Conservation (phyloP, 768 basidiomycete species). For the Leccinum barrowsii region DNA sequence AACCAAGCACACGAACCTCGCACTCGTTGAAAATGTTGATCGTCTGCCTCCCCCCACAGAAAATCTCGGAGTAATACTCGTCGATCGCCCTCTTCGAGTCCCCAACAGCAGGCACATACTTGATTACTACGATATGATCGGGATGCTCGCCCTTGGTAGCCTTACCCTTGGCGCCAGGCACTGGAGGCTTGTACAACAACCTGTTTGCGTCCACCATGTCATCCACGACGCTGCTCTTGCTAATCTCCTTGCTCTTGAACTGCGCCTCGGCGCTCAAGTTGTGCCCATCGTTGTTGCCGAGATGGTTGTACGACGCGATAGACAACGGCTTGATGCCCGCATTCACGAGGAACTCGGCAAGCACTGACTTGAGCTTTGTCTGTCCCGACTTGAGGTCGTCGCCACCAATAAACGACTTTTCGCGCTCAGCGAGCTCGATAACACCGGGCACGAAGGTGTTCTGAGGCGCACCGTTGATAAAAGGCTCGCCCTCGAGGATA, state of each 20-base stretch:
- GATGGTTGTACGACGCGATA: slow-evolving; percentile 97
- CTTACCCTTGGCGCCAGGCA: slow-evolving; percentile 49
- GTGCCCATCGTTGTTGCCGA: slow-evolving; percentile 96
- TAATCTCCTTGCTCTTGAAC: slow-evolving; percentile 98
- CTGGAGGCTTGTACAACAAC: slow-evolving; percentile 84
- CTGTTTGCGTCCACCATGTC: slow-evolving; percentile 96
- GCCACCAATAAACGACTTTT: slow-evolving; percentile 91
- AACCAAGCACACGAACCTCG: slow-evolving; percentile 52
- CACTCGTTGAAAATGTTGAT: slow-evolving; percentile 99
- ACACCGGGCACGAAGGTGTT: slow-evolving; percentile 98
- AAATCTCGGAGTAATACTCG: slow-evolving; percentile 97
- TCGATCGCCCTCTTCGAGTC: slow-evolving; percentile 99
- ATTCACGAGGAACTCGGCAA: slow-evolving; percentile 98
- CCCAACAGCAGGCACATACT: slow-evolving; percentile 94
- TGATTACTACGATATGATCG: slow-evolving; percentile 95
- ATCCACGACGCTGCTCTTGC: slow-evolving; percentile 94
- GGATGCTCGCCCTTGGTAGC: slow-evolving; percentile 90
- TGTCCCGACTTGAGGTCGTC: slow-evolving; percentile 98
- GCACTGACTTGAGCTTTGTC: slow-evolving; percentile 94
- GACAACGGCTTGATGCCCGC: slow-evolving; percentile 97
- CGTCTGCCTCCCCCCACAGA: slow-evolving; percentile 90
- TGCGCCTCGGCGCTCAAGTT: slow-evolving; percentile 88
- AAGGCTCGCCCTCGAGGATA: slow-evolving; percentile 92
- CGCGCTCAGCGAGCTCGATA: slow-evolving; percentile 86
- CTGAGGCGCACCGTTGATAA: slow-evolving; percentile 97